A percentile compares a stretch with the other conserved stretches of the same genome.
Conservation (phyloP, 116 monocot species). For the Iris pallida region DNA sequence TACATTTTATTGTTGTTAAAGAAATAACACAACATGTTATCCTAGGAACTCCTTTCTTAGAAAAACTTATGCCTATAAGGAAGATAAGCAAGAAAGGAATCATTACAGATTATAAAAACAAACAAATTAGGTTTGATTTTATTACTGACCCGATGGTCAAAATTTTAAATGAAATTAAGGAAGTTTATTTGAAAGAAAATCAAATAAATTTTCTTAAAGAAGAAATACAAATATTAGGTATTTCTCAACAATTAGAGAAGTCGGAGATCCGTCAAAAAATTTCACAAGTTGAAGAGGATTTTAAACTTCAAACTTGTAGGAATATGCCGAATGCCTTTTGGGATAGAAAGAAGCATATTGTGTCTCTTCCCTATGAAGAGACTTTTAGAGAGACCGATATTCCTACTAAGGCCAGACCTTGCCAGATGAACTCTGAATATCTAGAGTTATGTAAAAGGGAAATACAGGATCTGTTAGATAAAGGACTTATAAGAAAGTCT, state of each 20-base stretch:
- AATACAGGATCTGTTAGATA: background rate
- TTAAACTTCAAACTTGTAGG: background rate
- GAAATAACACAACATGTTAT: background rate
- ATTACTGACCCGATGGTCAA: background rate
- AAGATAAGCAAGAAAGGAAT: background rate
- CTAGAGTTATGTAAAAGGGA: conserved; percentile 3
- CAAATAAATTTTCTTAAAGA: background rate
- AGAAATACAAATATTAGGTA: too few species aligned
- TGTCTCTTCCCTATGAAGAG: background rate
- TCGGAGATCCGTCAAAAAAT: background rate
- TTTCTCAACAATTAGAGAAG: background rate
- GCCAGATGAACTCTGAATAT: conserved; percentile 3
- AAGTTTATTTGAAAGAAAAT: background rate
- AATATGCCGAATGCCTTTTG: background rate
- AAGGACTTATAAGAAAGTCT: background rate
- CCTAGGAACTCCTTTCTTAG: background rate
- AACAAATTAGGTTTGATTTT: background rate
- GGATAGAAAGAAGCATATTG: background rate
- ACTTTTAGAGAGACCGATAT: background rate
- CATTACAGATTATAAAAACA: background rate
- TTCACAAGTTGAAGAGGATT: background rate
- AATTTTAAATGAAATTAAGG: background rate
- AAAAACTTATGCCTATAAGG: background rate
- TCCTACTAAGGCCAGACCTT: background rate
- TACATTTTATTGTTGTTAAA: background rate